Base-by-base conservation (phyloP, 352 stramenopile species). In the Phytophthora palmivora region DNA sequence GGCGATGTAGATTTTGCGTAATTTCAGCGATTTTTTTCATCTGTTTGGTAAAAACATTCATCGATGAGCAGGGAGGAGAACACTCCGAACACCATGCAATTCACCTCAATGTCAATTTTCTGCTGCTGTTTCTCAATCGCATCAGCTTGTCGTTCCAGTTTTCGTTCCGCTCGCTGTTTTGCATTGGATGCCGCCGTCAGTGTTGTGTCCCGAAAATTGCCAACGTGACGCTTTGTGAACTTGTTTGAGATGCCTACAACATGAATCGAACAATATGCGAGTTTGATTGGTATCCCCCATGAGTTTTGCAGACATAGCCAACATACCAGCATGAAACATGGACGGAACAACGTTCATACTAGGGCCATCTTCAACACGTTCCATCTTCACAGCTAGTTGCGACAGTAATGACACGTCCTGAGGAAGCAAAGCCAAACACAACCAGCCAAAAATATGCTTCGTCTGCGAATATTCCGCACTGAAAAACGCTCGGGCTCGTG, bases 1-100 rank as follows among this genome's bases (percentile, higher is more conserved):
- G 79, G 1, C 81, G 74, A 37, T 91, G 82, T 6, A 94, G 55
- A 50, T 70, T 76, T 59, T 81, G 68, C 9, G 83, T 89, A 45
- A 92, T 86, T 16, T 83, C 76, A 37, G 90, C 68, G 2, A 92
- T 84, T 61, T 91, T 92, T 50, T 80, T 80, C 78, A 94, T 91
- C 82, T 94, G 43, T 15, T 39, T 18, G 22, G 26, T 33, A 8
- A 38, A 52, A 32, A 47, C 38, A 58, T 19, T 52, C 21, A 49
- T 39, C 26, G 22, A 28, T 10, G 16, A 65, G 33, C 14, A 52
- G 43, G 34, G 7, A 26, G 5, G 8, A 9, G 3, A 42, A 7
- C 7, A 33, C 22, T 6, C 21, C 8, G 6, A 22, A 6, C 15
- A 34, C 19, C 6, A 12, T 34, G 10, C 10, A 34, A 34, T 45